Conservation (phyloP, 2,329 filamentous ascomycete genomes). For the Aspergillus persii region DNA sequence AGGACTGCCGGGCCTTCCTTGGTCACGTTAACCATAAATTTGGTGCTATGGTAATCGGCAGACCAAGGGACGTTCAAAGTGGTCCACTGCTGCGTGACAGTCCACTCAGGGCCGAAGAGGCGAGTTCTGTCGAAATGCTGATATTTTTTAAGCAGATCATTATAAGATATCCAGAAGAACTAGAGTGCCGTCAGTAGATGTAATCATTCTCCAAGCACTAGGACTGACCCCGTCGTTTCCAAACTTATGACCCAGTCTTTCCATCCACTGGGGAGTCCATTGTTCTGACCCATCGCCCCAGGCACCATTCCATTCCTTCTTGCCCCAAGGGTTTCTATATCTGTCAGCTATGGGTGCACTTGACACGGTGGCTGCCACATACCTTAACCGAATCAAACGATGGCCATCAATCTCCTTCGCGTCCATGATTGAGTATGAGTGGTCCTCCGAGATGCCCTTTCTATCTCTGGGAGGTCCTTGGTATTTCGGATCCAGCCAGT, state of each 20-base stretch:
- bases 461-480: slow-evolving; percentile 36
- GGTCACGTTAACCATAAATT: slow-evolving; percentile 55
- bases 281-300: slow-evolving; percentile 83
- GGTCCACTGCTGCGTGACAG: slow-evolving; percentile 61
- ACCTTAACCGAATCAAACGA: slow-evolving; percentile 63
- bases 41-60: slow-evolving; percentile 60
- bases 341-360: slow-evolving; percentile 14
- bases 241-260: slow-evolving; percentile 69
- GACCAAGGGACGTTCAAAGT: slow-evolving; percentile 60
- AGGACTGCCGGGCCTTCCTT: slow-evolving; percentile 56
- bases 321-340: slow-evolving; percentile 74
- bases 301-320: slow-evolving; percentile 74
- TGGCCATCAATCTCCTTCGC: slow-evolving; percentile 60
- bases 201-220: no score
- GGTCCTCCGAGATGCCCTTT: slow-evolving; percentile 47
- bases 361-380: slow-evolving; percentile 13
- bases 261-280: slow-evolving; percentile 78
- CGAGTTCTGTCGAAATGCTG: slow-evolving; percentile 61
- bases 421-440: slow-evolving; percentile 60
- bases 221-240: slow-evolving; percentile 65
- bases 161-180: slow-evolving; percentile 61
- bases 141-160: slow-evolving; percentile 58
- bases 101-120: slow-evolving; percentile 61
- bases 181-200: slow-evolving; percentile 14
- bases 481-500: slow-evolving; percentile 41